Percentiles rank a stretch among this genome's conserved stretches.
Evolutionary conservation across 73 alveolate genomes (phyloP).

Genomic region (Paramecium sonneborni): DNA sequence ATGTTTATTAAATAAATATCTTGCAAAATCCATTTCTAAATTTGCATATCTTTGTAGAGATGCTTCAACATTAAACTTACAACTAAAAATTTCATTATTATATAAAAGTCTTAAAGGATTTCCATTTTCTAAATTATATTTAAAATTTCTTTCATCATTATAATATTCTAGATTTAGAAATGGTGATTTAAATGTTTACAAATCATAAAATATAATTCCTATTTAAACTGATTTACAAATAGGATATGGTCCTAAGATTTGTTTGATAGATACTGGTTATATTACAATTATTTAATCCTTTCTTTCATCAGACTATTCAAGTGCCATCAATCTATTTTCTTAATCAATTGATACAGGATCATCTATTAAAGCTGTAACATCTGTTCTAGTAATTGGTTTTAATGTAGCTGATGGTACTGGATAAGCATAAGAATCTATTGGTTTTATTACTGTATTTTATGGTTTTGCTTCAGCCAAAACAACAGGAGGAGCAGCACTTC

Average conservation of each 20-base stretch:
- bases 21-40: constrained; percentile 56
- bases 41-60: constrained; percentile 24
- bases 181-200: not conserved
- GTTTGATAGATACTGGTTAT: not conserved
- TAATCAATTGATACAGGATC: not conserved
- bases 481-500: constrained; percentile 1
- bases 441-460: not conserved
- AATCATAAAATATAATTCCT: constrained; percentile 1
- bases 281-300: constrained; percentile 21
- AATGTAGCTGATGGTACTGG: constrained; percentile 32
- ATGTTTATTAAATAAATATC: constrained; percentile 56
- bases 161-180: not conserved
- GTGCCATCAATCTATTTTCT: not conserved
- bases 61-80: not conserved
- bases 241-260: not conserved
- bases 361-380: not conserved
- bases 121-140: constrained; percentile 20
- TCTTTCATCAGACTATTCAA: constrained; percentile 23
- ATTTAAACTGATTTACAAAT: not conserved
- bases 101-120: not conserved
- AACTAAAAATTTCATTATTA: constrained; percentile 6
- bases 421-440: constrained; percentile 44
- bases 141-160: constrained; percentile 53
- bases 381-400: not conserved
- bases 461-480: not conserved